Evolutionary conservation across 2,329 filamentous ascomycete species (phyloP).

Genomic region (Nothophoma quercina): DNA sequence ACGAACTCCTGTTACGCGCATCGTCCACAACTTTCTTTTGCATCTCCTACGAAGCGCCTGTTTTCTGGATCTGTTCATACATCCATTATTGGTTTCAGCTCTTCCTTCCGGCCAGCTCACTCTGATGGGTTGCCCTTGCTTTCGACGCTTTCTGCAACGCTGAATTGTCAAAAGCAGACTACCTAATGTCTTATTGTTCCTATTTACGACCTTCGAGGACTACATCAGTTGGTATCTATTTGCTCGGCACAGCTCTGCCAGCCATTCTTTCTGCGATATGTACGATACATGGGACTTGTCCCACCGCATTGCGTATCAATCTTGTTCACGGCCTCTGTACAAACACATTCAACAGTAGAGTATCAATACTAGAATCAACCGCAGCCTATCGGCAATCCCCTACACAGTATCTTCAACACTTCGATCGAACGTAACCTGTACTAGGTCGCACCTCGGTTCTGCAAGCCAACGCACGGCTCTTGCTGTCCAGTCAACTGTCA

Average conservation of each 20-base stretch:
- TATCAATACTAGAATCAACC: slow-evolving; percentile 39
- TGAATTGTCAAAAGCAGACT: slow-evolving; percentile 43
- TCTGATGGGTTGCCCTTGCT: slow-evolving; percentile 31
- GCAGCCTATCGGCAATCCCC: slow-evolving; percentile 27
- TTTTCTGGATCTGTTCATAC: slow-evolving; percentile 18
- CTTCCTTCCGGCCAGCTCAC: slow-evolving; percentile 28
- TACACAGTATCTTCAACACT: slow-evolving; percentile 6
- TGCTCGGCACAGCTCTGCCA: slow-evolving; percentile 11
- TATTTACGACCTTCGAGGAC: slow-evolving; percentile 43
- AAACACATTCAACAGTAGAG: slow-evolving; percentile 47
- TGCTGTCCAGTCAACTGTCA: slow-evolving; percentile 34
- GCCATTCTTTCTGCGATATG: slow-evolving; percentile 32
- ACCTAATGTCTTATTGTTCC: slow-evolving; percentile 49
- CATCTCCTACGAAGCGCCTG: slow-evolving; percentile 17
- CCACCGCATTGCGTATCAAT: slow-evolving; percentile 26
- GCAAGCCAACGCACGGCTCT: slow-evolving; percentile 34
- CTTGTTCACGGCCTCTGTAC: slow-evolving; percentile 48
- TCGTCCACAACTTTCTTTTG: slow-evolving; percentile 24
- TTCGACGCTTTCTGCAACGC: slow-evolving; percentile 38
- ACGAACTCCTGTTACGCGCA: slow-evolving; percentile 32
- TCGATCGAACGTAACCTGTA: slow-evolving; percentile 24
- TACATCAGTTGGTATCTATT: slow-evolving; percentile 22
- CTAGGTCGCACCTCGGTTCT: slow-evolving; percentile 35
- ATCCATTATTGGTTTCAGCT: slow-evolving; percentile 18
- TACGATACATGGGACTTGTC: slow-evolving; percentile 43